Conservation (phyloP, 2,329 filamentous ascomycete species). For the Penicillium sp. region DNA sequence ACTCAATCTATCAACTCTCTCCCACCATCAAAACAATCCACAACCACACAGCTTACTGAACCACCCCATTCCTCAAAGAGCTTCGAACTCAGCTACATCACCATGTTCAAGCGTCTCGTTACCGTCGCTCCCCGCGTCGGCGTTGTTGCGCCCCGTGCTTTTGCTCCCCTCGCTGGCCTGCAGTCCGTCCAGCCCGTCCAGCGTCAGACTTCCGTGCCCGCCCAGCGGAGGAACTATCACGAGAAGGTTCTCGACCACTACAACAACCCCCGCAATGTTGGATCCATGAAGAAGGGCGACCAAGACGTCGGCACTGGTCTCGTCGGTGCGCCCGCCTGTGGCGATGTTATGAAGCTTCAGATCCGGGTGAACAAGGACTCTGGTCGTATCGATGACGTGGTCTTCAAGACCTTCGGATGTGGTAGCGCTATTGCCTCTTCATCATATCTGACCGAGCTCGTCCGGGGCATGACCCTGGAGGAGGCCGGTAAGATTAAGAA, state of each 20-base stretch:
- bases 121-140: slow-evolving; percentile 49
- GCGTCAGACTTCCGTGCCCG: slow-evolving; percentile 30
- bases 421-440: slow-evolving; percentile 91
- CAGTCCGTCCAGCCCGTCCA: slow-evolving; percentile 38
- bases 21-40: background rate
- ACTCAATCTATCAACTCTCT: slow-evolving; percentile 1
- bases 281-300: slow-evolving; percentile 72
- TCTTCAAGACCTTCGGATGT: slow-evolving; percentile 97
- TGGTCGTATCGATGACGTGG: slow-evolving; percentile 86
- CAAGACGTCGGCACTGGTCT: slow-evolving; percentile 82
- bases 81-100: slow-evolving; percentile 11
- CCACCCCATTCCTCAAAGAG: background rate
- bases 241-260: slow-evolving; percentile 80
- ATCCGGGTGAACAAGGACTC: slow-evolving; percentile 84
- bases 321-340: slow-evolving; percentile 82
- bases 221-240: slow-evolving; percentile 51
- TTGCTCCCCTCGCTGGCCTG: slow-evolving; percentile 40
- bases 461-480: slow-evolving; percentile 92
- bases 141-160: slow-evolving; percentile 45
- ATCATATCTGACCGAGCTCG: slow-evolving; percentile 89
- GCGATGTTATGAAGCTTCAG: slow-evolving; percentile 91
- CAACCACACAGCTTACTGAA: slow-evolving; percentile 3
- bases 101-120: slow-evolving; percentile 55
- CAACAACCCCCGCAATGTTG: slow-evolving; percentile 71
- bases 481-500: slow-evolving; percentile 91